These are phyloP conservation scores for Aspergillus costaricaensis DNA, from an alignment of 2,329 filamentous ascomycete genomes.

Conservation along the genomic window DNA sequence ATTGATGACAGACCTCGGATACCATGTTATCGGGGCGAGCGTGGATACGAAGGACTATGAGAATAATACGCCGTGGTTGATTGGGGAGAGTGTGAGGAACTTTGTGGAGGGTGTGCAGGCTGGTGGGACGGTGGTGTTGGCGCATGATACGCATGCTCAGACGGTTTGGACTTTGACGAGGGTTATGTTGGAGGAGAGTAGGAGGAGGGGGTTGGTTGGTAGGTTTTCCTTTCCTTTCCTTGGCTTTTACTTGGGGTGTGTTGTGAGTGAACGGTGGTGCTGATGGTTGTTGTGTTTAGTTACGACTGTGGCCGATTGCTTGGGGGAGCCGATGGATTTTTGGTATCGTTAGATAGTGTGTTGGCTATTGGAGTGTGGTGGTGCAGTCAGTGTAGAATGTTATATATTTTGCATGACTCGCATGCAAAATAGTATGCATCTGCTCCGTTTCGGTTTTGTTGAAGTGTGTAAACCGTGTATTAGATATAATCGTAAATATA, in stretches of 20 bases:
- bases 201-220: conserved; percentile 44
- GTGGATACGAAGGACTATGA: conserved; percentile 49
- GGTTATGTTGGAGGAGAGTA: conserved; percentile 41
- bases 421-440: too few species aligned
- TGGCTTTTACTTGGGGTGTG: background rate
- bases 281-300: conserved; percentile 28
- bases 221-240: conserved; percentile 15
- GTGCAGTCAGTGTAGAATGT: background rate
- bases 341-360: conserved; percentile 50
- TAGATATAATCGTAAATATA: background rate
- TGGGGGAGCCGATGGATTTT: conserved; percentile 53
- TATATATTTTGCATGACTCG: background rate
- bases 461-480: too few species aligned
- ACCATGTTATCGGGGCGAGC: conserved; percentile 47
- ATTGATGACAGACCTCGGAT: conserved; percentile 45
- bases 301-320: conserved; percentile 60
- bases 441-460: too few species aligned
- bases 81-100: conserved; percentile 33
- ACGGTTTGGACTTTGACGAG: conserved; percentile 38
- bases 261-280: too few species aligned
- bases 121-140: conserved; percentile 36
- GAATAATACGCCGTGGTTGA: conserved; percentile 34
- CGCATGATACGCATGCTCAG: conserved; percentile 41
- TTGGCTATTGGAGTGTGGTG: too few species aligned
- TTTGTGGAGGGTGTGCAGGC: conserved; percentile 35